These are phyloP conservation scores for Aspergillus melleus DNA, from an alignment of 2,329 filamentous ascomycete genomes.

Conservation along the genomic window DNA sequence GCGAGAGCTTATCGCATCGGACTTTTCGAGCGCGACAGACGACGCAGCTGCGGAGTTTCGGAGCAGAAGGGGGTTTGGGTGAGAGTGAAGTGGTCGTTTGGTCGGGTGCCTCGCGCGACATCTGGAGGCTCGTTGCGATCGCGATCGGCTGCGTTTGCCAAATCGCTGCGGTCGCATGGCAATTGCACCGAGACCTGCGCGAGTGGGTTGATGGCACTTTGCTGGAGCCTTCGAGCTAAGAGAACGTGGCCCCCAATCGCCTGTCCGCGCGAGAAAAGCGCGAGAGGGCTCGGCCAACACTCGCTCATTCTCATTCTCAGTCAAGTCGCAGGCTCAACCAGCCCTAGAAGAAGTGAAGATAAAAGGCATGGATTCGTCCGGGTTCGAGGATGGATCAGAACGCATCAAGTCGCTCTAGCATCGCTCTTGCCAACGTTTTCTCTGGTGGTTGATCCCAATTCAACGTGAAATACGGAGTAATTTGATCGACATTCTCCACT, in stretches of 20 bases:
- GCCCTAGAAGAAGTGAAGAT: too few relatives aligned
- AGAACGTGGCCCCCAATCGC: background rate
- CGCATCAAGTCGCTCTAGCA: too few relatives aligned
- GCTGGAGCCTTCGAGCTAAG: background rate
- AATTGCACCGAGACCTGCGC: background rate
- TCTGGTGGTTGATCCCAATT: too few relatives aligned
- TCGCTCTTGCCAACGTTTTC: too few relatives aligned
- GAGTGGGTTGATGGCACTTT: background rate
- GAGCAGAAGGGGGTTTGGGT: background rate
- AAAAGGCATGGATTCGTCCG: too few relatives aligned
- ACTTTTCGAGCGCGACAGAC: slow-evolving; percentile 58
- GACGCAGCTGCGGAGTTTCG: slow-evolving; percentile 50
- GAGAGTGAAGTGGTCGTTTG: background rate
- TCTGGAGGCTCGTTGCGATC: background rate
- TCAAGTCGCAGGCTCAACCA: too few relatives aligned
- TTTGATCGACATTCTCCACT: background rate
- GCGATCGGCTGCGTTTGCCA: background rate
- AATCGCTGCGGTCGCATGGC: too few relatives aligned
- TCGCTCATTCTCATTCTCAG: background rate
- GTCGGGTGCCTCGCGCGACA: background rate
- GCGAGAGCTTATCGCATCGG: slow-evolving; percentile 54
- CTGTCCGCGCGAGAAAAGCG: background rate
- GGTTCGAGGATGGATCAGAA: too few relatives aligned
- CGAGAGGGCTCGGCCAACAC: background rate
- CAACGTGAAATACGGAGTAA: too few relatives aligned